These are phyloP conservation scores for Neurospora tetrasperma DNA, from an alignment of 495 filamentous ascomycete genomes.

Conservation along the genomic window DNA sequence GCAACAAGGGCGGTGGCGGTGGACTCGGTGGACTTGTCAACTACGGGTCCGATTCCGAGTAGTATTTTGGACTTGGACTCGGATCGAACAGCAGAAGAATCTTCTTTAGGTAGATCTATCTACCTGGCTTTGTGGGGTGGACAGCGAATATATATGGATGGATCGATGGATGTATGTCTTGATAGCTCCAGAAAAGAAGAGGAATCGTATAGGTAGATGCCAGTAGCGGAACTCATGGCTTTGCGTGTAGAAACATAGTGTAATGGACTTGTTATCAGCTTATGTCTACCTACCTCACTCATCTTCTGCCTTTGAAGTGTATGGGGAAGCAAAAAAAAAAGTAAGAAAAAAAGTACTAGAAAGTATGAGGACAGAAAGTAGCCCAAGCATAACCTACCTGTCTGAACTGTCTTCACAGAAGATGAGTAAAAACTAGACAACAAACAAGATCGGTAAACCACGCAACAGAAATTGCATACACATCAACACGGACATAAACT, in stretches of 20 bases:
- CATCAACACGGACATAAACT: too few relatives aligned
- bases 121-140: not conserved
- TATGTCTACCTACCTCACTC: too few relatives aligned
- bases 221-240: not conserved
- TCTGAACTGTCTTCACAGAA: too few relatives aligned
- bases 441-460: too few relatives aligned
- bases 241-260: not conserved
- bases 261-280: not conserved
- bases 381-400: too few relatives aligned
- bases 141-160: not conserved
- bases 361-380: too few relatives aligned
- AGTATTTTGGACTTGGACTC: not conserved
- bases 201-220: not conserved
- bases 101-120: not conserved
- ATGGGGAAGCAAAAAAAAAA: too few relatives aligned
- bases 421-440: too few relatives aligned
- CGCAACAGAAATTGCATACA: too few relatives aligned
- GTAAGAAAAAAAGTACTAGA: too few relatives aligned
- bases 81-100: not conserved
- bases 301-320: too few relatives aligned
- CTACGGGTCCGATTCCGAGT: not conserved
- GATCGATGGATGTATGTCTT: not conserved
- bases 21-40: not conserved
- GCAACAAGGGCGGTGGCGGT: not conserved
- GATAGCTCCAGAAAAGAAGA: not conserved